Percentiles rank a stretch among this genome's conserved stretches.
phyloP scores from a whole-genome alignment of 1,284 basidiomycete species.

The Rhodotorula sp. region DNA sequence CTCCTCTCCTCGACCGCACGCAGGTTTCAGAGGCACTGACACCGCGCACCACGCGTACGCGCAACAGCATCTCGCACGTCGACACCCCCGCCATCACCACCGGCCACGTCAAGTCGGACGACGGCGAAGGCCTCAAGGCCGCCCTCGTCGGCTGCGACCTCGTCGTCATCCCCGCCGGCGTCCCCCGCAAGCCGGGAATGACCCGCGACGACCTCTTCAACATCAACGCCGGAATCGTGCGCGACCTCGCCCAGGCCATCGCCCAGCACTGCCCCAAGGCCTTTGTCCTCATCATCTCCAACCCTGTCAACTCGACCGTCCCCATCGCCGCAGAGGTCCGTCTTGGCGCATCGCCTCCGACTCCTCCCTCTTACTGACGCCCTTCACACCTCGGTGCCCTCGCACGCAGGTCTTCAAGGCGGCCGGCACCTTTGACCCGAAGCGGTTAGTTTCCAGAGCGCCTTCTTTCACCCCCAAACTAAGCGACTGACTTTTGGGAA shows the following conservation, averaged over 20 bases:
- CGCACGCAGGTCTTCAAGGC: conserved; percentile 71
- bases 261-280: conserved; percentile 85
- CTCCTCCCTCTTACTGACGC: no score
- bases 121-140: conserved; percentile 63
- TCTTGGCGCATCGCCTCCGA: no score
- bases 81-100: conserved; percentile 50
- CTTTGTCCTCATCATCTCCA: conserved; percentile 60
- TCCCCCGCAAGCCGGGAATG: conserved; percentile 77
- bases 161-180: conserved; percentile 94
- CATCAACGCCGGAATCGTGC: conserved; percentile 98
- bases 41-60: background rate
- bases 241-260: conserved; percentile 84
- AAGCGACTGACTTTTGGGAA: background rate
- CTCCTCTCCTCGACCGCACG: no score
- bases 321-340: conserved; percentile 81
- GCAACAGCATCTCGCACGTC: conserved; percentile 55
- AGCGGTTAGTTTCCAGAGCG: conserved; percentile 57
- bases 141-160: conserved; percentile 80
- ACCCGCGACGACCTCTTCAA: conserved; percentile 90
- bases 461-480: background rate
- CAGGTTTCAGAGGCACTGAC: background rate
- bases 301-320: conserved; percentile 73
- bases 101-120: conserved; percentile 60
- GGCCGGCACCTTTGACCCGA: conserved; percentile 84
- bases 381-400: background rate